phyloP scores from a whole-genome alignment of 179 eudicot genomes.

The Vitellaria paradoxa region DNA sequence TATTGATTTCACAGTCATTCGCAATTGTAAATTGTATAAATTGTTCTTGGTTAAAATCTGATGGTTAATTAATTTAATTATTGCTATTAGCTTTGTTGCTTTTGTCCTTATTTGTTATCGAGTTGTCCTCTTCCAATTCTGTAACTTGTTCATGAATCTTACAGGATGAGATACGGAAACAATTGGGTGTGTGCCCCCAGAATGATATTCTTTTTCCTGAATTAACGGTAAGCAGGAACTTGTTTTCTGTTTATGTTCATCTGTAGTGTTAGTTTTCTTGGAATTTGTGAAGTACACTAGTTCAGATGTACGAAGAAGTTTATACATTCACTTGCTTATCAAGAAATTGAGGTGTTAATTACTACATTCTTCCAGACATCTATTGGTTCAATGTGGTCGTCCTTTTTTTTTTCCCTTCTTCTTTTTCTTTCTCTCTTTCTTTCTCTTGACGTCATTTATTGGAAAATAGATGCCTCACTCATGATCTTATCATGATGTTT shows the following conservation, averaged over 20 bases:
- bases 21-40: neutral
- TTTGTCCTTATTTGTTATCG: neutral
- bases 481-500: no score
- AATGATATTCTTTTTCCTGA: constrained; percentile 96
- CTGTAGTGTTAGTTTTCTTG: constrained; percentile 1
- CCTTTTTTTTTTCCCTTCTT: no score
- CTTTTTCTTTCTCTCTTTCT: no score
- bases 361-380: neutral
- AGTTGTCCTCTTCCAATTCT: neutral
- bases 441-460: no score
- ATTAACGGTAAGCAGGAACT: constrained; percentile 64
- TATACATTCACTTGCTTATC: neutral
- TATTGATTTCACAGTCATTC: neutral
- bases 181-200: constrained; percentile 98
- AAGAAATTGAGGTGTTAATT: neutral
- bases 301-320: neutral
- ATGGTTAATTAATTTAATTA: neutral
- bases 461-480: no score
- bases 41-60: neutral
- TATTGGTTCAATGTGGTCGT: neutral
- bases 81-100: neutral
- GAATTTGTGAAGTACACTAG: neutral
- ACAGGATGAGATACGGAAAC: constrained; percentile 87
- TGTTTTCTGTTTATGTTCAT: constrained; percentile 12
- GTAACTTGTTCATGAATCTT: constrained; percentile 22